Evolutionary conservation across 352 stramenopile species (phyloP).

Genomic region (Phytophthora idaei): DNA sequence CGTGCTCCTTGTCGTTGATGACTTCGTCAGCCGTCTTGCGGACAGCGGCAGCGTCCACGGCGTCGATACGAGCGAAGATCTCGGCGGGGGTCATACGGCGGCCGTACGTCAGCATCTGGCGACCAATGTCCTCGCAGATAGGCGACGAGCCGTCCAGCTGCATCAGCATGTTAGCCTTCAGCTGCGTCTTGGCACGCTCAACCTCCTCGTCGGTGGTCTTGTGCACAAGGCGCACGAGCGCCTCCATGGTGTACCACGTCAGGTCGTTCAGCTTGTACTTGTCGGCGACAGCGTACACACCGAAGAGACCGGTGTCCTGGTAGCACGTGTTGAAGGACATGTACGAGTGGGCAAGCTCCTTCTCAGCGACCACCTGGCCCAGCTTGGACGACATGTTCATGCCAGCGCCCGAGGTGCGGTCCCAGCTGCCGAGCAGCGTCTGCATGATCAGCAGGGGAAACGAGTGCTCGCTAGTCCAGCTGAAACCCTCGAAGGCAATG

Average conservation of each 20-base stretch:
- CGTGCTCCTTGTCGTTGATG: slow-evolving; percentile 99
- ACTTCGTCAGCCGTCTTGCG: slow-evolving; percentile 85
- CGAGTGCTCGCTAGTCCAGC: slow-evolving; percentile 98
- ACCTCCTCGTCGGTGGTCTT: slow-evolving; percentile 98
- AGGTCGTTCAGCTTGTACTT: slow-evolving; percentile 96
- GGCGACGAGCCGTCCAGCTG: slow-evolving; percentile 98
- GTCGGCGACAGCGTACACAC: slow-evolving; percentile 96
- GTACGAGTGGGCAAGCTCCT: slow-evolving; percentile 97
- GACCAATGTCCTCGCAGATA: slow-evolving; percentile 99
- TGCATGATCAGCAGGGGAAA: slow-evolving; percentile 99
- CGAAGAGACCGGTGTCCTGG: slow-evolving; percentile 99
- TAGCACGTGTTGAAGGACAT: slow-evolving; percentile 99
- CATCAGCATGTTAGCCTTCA: slow-evolving; percentile 99
- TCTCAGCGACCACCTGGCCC: slow-evolving; percentile 95
- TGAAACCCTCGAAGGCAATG: slow-evolving; percentile 98
- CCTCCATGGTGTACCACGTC: slow-evolving; percentile 95
- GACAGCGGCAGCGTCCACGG: slow-evolving; percentile 96
- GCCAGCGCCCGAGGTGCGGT: slow-evolving; percentile 91
- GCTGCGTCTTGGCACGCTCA: slow-evolving; percentile 97
- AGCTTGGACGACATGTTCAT: slow-evolving; percentile 96
- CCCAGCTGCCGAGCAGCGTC: slow-evolving; percentile 92
- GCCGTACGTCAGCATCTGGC: slow-evolving; percentile 97
- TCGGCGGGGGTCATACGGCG: slow-evolving; percentile 98
- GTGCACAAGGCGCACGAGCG: slow-evolving; percentile 95
- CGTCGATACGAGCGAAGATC: slow-evolving; percentile 99